A percentile compares a stretch with the other conserved stretches of the same genome.
These are phyloP conservation scores for Aspergillus saccharolyticus DNA, from an alignment of 495 filamentous ascomycete genomes.

Conservation along the genomic window DNA sequence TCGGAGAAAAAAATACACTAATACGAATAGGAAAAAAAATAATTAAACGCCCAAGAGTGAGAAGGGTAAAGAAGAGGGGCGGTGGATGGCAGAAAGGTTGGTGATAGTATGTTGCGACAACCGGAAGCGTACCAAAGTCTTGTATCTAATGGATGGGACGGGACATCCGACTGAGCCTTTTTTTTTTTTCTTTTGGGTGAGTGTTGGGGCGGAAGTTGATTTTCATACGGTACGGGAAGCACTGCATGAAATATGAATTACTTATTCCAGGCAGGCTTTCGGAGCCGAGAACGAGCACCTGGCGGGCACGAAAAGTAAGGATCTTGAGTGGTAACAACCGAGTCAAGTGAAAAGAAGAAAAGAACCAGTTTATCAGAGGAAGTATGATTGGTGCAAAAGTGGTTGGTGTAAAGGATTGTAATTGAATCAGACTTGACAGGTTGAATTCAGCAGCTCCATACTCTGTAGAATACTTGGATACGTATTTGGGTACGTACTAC, in stretches of 20 bases:
- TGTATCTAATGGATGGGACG: background rate
- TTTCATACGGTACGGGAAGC: slow-evolving; percentile 9
- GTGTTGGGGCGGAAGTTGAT: slow-evolving; percentile 17
- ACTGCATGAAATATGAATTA: slow-evolving; percentile 6
- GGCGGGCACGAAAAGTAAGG: background rate
- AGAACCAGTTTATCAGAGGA: background rate
- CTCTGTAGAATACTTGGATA: too few relatives aligned
- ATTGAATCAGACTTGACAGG: background rate
- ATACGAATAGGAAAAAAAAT: background rate
- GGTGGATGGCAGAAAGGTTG: background rate
- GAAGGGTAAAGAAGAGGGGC: background rate
- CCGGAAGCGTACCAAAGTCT: background rate
- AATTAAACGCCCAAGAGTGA: background rate
- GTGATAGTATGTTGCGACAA: background rate
- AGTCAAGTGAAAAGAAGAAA: background rate
- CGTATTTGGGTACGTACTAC: too few relatives aligned
- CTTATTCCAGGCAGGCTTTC: background rate
- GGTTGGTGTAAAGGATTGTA: background rate
- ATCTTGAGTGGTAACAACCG: background rate
- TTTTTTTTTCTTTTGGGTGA: slow-evolving; percentile 15
- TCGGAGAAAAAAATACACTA: background rate
- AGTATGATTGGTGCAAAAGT: background rate
- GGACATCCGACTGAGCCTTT: background rate
- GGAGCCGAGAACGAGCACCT: background rate
- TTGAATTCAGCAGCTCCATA: background rate